Conservation (phyloP, 345 rosid species). For the Linum lewisii region DNA sequence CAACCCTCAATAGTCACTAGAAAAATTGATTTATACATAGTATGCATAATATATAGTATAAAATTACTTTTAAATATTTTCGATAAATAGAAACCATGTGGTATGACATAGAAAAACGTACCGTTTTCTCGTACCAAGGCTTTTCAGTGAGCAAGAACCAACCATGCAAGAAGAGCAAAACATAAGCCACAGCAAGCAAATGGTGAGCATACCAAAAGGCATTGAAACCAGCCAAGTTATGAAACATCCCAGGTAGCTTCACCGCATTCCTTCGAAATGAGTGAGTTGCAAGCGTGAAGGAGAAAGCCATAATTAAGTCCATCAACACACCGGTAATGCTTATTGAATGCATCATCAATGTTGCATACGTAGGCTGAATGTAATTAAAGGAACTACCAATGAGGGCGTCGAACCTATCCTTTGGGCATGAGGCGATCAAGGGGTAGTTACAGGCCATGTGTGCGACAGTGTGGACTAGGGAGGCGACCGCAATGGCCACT, state of each 20-base stretch:
- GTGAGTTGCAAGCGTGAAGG: constrained; percentile 62
- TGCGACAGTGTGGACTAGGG: constrained; percentile 35
- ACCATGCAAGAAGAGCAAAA: constrained; percentile 63
- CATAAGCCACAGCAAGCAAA: constrained; percentile 58
- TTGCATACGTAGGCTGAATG: constrained; percentile 55
- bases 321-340: constrained; percentile 60
- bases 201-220: constrained; percentile 97
- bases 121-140: constrained; percentile 74
- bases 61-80: too few species aligned
- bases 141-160: constrained; percentile 52
- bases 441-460: constrained; percentile 66
- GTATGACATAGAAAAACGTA: constrained; percentile 13
- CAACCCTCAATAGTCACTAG: too few species aligned
- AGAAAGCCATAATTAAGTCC: constrained; percentile 45
- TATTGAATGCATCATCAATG: constrained; percentile 37
- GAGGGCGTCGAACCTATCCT: constrained; percentile 33
- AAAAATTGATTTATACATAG: too few species aligned
- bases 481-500: constrained; percentile 31
- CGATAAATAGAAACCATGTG: too few species aligned
- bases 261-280: constrained; percentile 58
- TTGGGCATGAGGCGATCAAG: constrained; percentile 33
- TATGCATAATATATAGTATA: too few species aligned
- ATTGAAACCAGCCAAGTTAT: constrained; percentile 72
- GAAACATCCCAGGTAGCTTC: constrained; percentile 57
- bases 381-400: constrained; percentile 35